Evolutionary conservation across 2,329 filamentous ascomycete species (phyloP).

Genomic region (Biscogniauxia sp.): DNA sequence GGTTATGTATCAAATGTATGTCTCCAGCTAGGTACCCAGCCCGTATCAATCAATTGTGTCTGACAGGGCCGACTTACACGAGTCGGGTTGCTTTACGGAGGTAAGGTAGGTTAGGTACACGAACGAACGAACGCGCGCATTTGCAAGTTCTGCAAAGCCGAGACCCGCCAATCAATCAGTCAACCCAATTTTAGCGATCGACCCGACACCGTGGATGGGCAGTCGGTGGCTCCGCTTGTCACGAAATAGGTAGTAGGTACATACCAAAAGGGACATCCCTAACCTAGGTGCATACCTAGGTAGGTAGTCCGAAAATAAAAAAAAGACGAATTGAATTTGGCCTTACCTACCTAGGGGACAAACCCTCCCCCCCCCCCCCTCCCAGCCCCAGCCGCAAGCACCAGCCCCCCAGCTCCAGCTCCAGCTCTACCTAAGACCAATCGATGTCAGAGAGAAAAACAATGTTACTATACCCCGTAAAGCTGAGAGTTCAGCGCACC

Average conservation of each 20-base stretch:
- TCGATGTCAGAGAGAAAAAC: neutral
- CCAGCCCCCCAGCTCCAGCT: neutral
- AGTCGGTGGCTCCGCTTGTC: slow-evolving; percentile 9
- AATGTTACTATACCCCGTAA: neutral
- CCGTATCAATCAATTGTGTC: neutral
- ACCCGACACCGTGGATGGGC: slow-evolving; percentile 20
- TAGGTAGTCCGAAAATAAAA: too few species aligned
- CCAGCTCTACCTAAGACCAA: too few species aligned
- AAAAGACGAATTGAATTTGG: too few species aligned
- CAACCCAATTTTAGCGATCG: slow-evolving; percentile 10
- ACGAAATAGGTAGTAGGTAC: too few species aligned
- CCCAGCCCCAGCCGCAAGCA: neutral
- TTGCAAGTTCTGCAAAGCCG: neutral
- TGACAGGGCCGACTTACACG: neutral
- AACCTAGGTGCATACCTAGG: too few species aligned
- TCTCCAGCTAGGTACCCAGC: neutral
- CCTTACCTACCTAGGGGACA: too few species aligned
- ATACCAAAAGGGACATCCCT: too few species aligned
- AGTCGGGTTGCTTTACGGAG: neutral
- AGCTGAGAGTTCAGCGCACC: neutral
- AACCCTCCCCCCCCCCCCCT: too few species aligned
- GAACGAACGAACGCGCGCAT: neutral
- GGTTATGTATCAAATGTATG: too few species aligned
- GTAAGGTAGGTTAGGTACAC: neutral
- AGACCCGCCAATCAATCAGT: neutral